A percentile compares a stretch with the other conserved stretches of the same genome.
These are phyloP conservation scores for Balansia obtecta DNA, from an alignment of 2,329 filamentous ascomycete genomes.

Conservation along the genomic window DNA sequence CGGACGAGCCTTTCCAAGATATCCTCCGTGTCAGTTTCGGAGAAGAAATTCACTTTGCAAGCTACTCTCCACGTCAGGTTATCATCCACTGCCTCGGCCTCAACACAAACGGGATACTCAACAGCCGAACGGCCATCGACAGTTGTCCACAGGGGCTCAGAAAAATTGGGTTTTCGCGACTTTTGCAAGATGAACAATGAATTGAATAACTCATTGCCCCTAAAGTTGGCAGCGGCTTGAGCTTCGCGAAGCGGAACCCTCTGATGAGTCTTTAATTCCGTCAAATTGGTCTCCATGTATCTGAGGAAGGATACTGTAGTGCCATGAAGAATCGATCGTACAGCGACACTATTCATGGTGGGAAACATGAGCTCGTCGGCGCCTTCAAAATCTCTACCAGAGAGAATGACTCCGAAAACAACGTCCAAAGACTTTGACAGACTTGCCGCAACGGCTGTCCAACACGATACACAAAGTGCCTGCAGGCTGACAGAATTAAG, in stretches of 20 bases:
- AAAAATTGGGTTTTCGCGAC: constrained; percentile 6
- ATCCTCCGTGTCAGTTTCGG: constrained; percentile 27
- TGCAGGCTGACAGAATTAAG: constrained; percentile 59
- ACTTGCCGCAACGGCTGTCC: constrained; percentile 57
- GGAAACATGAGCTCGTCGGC: constrained; percentile 65
- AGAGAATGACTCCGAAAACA: constrained; percentile 70
- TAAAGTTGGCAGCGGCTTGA: constrained; percentile 29
- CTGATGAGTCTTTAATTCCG: constrained; percentile 56
- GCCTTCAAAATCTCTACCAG: constrained; percentile 66
- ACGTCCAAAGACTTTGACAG: constrained; percentile 56
- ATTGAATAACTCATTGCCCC: constrained; percentile 35
- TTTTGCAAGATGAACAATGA: constrained; percentile 44
- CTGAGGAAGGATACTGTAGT: constrained; percentile 49
- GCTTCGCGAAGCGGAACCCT: constrained; percentile 65
- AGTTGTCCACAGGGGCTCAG: constrained; percentile 42
- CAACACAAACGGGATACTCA: constrained; percentile 72
- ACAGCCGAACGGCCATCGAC: constrained; percentile 52
- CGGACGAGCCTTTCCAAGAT: constrained; percentile 49
- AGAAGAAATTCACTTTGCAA: constrained; percentile 45
- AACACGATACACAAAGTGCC: constrained; percentile 62
- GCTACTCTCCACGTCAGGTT: constrained; percentile 59
- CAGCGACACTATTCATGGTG: constrained; percentile 79
- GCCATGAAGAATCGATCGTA: constrained; percentile 63
- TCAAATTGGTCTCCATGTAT: constrained; percentile 61
- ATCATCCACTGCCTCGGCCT: constrained; percentile 53